These are phyloP conservation scores for Malassezia restricta DNA, from an alignment of 1,284 basidiomycete genomes.

Conservation along the genomic window DNA sequence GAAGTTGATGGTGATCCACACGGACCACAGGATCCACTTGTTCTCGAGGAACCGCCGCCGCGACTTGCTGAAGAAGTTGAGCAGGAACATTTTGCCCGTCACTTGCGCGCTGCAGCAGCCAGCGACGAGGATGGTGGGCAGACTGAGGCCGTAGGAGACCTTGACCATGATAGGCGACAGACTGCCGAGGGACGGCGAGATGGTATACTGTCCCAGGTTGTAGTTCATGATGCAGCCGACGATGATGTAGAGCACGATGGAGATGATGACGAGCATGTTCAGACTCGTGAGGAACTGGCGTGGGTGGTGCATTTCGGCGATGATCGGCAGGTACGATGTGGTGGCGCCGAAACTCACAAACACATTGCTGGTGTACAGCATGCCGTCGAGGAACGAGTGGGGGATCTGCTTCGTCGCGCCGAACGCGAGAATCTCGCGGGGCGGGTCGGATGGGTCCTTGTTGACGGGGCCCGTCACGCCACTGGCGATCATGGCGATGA, in stretches of 20 bases:
- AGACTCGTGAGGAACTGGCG: slow-evolving; percentile 28
- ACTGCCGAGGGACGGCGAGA: slow-evolving; percentile 33
- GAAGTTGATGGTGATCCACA: slow-evolving; percentile 29
- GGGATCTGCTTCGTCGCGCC: slow-evolving; percentile 22
- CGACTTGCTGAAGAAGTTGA: slow-evolving; percentile 23
- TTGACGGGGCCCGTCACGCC: slow-evolving; percentile 29
- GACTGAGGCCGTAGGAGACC: slow-evolving; percentile 33
- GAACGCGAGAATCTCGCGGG: slow-evolving; percentile 23
- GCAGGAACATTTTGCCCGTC: slow-evolving; percentile 27
- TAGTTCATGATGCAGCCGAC: slow-evolving; percentile 36
- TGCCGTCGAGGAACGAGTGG: slow-evolving; percentile 26
- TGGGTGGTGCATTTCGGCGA: slow-evolving; percentile 36
- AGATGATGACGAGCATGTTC: slow-evolving; percentile 18
- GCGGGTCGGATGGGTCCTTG: slow-evolving; percentile 16
- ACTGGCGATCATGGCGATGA: slow-evolving; percentile 35
- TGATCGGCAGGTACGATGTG: slow-evolving; percentile 31
- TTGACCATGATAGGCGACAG: slow-evolving; percentile 21
- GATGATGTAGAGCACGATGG: slow-evolving; percentile 33
- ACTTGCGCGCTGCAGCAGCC: slow-evolving; percentile 35
- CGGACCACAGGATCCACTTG: slow-evolving; percentile 15
- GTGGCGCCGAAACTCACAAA: slow-evolving; percentile 31
- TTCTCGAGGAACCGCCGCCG: slow-evolving; percentile 4
- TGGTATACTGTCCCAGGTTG: slow-evolving; percentile 36
- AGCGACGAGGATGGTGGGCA: slow-evolving; percentile 35
- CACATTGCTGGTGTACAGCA: slow-evolving; percentile 27